Base-by-base conservation (phyloP, 2,329 filamentous ascomycete genomes). In the Epichloe amarillans region DNA sequence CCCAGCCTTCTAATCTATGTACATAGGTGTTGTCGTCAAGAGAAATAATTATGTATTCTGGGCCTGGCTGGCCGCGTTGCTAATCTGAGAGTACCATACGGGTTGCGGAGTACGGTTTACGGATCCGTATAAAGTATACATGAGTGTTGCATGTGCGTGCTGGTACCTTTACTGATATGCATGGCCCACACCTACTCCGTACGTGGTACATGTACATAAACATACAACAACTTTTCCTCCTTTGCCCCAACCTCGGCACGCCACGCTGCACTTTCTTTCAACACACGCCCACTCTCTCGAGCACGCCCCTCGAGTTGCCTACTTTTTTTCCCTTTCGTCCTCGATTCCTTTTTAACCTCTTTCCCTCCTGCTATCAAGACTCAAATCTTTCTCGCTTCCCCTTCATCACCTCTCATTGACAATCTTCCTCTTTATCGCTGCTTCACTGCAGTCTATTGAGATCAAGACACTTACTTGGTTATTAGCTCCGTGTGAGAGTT, bases 231-330 rank as follows among this genome's bases (percentile, higher is more conserved):
- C 21, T 50, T 40, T 42, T 40, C 26, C 26, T 43, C 46, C 19
- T 15, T 35, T 41, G 49, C 49, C 52, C 49, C 52, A 53, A 53
- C 52, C 52, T 51, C 26, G 35, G 43, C 12, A 38, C 39, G 45
- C 45, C 46, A 49, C 42, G 7, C 14, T 19, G 39, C 39, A 7
- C 40, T 50, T 39, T 42, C 42, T 46, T 50, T 17, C 26, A 19
- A 36, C 26, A 21, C 46, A 47, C 41, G n/a, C 40, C 40, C 46
- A 48, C 15, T 15, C 23, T 35, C 30, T 21, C 12, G 23, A 35
- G 43, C 47, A 47, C 47, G 48, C 51, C 52, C 49, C 45, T 36
- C 35, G 12, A n/a, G 39, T 19, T 44, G 17, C 43, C 17, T 38
- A 19, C 7, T 50, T 38, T 42, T 39, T 36, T 44, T 14, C 15